Evolutionary conservation across 2,329 filamentous ascomycete genomes (phyloP).

Genomic region (Aspergillus tanneri): DNA sequence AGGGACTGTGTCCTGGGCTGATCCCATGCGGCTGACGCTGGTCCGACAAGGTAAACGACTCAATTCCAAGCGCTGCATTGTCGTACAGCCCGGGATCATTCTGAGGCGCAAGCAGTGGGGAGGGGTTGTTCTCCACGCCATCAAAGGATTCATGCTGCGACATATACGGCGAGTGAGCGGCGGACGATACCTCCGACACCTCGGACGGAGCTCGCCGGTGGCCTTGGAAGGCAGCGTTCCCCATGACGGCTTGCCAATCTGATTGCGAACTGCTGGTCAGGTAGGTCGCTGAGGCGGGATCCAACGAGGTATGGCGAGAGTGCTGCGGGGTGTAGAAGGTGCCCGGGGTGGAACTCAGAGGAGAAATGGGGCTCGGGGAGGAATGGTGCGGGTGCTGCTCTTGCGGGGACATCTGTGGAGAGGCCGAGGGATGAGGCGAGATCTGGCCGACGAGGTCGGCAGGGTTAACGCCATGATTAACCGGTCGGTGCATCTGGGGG

Average conservation of each 20-base stretch:
- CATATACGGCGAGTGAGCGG: constrained; percentile 78
- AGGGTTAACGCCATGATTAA: constrained; percentile 48
- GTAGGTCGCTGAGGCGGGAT: constrained; percentile 60
- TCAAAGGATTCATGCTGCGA: constrained; percentile 78
- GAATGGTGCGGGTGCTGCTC: constrained; percentile 52
- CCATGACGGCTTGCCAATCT: constrained; percentile 59
- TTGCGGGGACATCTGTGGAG: constrained; percentile 57
- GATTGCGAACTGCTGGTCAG: constrained; percentile 50
- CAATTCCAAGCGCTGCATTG: constrained; percentile 73
- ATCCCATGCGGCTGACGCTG: constrained; percentile 47
- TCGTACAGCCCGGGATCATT: constrained; percentile 72
- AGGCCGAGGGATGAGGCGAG: constrained; percentile 52
- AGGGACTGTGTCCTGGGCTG: constrained; percentile 70
- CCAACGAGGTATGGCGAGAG: constrained; percentile 61
- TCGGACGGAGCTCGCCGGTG: constrained; percentile 88
- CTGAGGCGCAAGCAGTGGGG: constrained; percentile 72
- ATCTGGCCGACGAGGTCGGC: constrained; percentile 48
- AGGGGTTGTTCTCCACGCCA: constrained; percentile 66
- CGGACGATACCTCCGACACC: constrained; percentile 84
- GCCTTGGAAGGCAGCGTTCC: constrained; percentile 66
- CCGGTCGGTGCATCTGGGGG: constrained; percentile 39
- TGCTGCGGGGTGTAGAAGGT: constrained; percentile 55
- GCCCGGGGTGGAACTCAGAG: constrained; percentile 55
- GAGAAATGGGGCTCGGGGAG: constrained; percentile 55
- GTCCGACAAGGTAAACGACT: constrained; percentile 77